Conservation (phyloP, 495 filamentous ascomycete species). For the Pseudomonodictys pantanalensis region DNA sequence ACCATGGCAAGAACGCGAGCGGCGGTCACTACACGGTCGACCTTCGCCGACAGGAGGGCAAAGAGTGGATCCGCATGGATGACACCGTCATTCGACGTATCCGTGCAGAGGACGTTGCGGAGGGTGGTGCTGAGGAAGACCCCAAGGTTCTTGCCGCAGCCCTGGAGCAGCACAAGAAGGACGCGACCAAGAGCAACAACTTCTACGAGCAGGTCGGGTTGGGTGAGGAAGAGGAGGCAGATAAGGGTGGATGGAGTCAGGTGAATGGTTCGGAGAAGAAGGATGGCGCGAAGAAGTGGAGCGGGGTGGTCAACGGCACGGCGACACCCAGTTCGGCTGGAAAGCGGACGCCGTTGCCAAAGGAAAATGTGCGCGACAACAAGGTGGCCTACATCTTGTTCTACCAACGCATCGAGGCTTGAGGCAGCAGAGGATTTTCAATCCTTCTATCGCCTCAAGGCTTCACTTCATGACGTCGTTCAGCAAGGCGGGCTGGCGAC, state of each 20-base stretch:
- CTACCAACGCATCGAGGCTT: conserved; percentile 69
- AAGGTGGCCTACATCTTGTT: conserved; percentile 96
- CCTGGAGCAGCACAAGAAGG: conserved; percentile 62
- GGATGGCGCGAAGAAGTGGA: conserved; percentile 62
- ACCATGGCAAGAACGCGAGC: conserved; percentile 92
- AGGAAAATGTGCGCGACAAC: conserved; percentile 78
- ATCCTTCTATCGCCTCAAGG: neutral
- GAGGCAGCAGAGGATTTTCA: neutral
- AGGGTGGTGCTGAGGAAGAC: conserved; percentile 77
- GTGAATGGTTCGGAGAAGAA: conserved; percentile 61
- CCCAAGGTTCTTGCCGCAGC: conserved; percentile 64
- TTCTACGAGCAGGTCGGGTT: conserved; percentile 69
- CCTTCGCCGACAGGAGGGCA: conserved; percentile 86
- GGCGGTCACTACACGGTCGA: conserved; percentile 97
- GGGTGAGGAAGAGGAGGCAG: conserved; percentile 58
- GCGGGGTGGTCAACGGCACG: conserved; percentile 61
- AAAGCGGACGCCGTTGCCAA: conserved; percentile 59
- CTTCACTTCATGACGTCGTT: neutral
- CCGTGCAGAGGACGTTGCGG: conserved; percentile 84
- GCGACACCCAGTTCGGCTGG: conserved; percentile 53
- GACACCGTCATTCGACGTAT: conserved; percentile 88
- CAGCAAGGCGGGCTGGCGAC: neutral
- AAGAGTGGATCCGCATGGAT: conserved; percentile 93
- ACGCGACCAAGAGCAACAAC: conserved; percentile 54
- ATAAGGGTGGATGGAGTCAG: conserved; percentile 76